phyloP scores from a whole-genome alignment of 2,329 filamentous ascomycete species.

The Exophiala viscosa region DNA sequence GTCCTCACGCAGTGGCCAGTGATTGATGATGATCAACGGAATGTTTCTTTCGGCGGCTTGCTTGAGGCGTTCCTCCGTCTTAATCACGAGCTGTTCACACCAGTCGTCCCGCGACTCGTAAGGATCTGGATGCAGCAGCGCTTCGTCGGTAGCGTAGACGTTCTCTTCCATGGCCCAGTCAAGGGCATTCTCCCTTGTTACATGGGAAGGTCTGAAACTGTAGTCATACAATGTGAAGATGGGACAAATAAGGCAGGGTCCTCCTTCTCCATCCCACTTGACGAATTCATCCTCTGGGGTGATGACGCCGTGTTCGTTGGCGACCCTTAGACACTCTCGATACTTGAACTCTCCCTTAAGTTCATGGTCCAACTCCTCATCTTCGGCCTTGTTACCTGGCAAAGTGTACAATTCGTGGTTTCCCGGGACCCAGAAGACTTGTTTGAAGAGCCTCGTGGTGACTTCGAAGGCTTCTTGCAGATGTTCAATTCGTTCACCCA shows the following conservation, averaged over 20 bases:
- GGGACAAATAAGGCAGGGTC: slow-evolving; percentile 50
- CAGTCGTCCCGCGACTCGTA: slow-evolving; percentile 24
- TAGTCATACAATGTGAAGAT: slow-evolving; percentile 61
- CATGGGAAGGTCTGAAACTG: slow-evolving; percentile 51
- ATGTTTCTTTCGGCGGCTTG: slow-evolving; percentile 17
- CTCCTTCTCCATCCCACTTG: slow-evolving; percentile 52
- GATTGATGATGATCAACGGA: slow-evolving; percentile 27
- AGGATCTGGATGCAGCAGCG: slow-evolving; percentile 27
- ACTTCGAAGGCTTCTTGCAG: slow-evolving; percentile 24
- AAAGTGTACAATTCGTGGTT: slow-evolving; percentile 59
- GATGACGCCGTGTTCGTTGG: slow-evolving; percentile 50
- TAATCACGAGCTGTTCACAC: slow-evolving; percentile 22
- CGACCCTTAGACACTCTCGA: slow-evolving; percentile 51
- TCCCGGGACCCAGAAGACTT: slow-evolving; percentile 50
- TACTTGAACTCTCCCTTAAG: slow-evolving; percentile 53
- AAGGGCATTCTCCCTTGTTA: slow-evolving; percentile 46
- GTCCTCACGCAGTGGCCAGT: slow-evolving; percentile 29
- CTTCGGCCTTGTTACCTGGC: slow-evolving; percentile 27
- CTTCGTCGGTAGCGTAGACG: slow-evolving; percentile 27
- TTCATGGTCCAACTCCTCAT: slow-evolving; percentile 25
- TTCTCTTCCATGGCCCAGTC: slow-evolving; percentile 28
- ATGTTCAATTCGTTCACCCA: slow-evolving; percentile 28
- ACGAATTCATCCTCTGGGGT: slow-evolving; percentile 57
- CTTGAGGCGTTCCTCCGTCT: slow-evolving; percentile 21
- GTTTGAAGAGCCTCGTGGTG: slow-evolving; percentile 28